phyloP scores from a whole-genome alignment of 495 filamentous ascomycete species.

The Hypoxylon cercidicola region DNA sequence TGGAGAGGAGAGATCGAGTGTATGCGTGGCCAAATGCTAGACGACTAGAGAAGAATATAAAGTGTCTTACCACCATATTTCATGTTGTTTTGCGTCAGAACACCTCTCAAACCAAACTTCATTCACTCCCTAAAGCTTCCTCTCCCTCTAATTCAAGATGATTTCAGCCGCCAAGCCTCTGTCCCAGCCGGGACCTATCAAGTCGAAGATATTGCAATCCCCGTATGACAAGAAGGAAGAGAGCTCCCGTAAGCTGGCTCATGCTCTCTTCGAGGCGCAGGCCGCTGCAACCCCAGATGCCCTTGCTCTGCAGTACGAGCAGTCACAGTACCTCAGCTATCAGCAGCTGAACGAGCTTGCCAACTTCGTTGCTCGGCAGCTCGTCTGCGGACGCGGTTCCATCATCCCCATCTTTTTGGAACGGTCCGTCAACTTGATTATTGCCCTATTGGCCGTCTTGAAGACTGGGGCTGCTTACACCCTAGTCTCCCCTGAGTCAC shows the following conservation, averaged over 20 bases:
- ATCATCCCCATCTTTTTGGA: constrained; percentile 54
- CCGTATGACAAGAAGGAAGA: background rate
- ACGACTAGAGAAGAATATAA: background rate
- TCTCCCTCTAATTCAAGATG: background rate
- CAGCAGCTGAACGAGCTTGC: background rate
- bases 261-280: constrained; percentile 1
- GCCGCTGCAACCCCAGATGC: background rate
- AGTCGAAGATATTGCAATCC: background rate
- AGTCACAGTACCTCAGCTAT: background rate
- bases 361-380: constrained; percentile 1
- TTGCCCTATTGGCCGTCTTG: constrained; percentile 52
- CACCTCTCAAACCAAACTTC: background rate
- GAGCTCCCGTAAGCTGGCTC: background rate
- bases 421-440: constrained; percentile 52
- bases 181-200: background rate
- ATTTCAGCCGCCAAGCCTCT: background rate
- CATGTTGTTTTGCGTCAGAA: background rate
- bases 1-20: background rate
- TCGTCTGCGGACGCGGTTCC: background rate
- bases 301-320: background rate
- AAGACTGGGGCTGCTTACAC: constrained; percentile 55
- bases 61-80: background rate
- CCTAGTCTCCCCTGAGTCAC: constrained; percentile 65
- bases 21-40: background rate
- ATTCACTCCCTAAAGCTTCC: background rate